phyloP scores from a whole-genome alignment of 805 yeast species.

The Zygoascus flipseniorum region DNA sequence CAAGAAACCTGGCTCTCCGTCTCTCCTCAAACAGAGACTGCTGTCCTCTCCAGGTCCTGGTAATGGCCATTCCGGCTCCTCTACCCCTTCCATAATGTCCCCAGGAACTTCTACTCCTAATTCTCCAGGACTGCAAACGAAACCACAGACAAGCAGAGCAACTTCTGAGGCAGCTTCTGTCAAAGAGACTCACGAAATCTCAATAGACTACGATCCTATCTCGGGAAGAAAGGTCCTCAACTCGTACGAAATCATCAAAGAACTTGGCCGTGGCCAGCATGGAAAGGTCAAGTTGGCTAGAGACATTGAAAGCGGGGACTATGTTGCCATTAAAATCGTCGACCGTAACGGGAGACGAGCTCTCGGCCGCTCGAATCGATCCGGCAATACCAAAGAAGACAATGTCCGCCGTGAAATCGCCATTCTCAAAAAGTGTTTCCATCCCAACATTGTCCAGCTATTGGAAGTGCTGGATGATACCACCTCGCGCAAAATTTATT shows the following conservation, averaged over 20 bases:
- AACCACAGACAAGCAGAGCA: neutral
- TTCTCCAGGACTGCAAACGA: neutral
- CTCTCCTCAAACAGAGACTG: neutral
- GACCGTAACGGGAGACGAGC: slow-evolving; percentile 59
- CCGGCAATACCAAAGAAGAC: slow-evolving; percentile 51
- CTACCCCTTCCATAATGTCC: neutral
- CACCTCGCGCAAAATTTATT: slow-evolving; percentile 72
- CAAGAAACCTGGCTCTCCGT: neutral
- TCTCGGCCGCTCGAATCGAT: slow-evolving; percentile 32
- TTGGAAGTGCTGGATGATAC: slow-evolving; percentile 84
- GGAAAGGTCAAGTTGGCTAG: slow-evolving; percentile 94
- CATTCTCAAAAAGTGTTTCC: slow-evolving; percentile 80
- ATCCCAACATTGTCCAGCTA: slow-evolving; percentile 85
- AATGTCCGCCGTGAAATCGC: slow-evolving; percentile 81
- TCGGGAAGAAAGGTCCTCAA: slow-evolving; percentile 74
- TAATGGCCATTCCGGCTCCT: neutral
- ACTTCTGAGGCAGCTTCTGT: slow-evolving; percentile 33
- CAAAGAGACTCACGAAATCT: slow-evolving; percentile 74
- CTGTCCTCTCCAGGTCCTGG: neutral
- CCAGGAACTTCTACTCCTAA: neutral
- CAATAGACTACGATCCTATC: slow-evolving; percentile 82
- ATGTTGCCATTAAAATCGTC: slow-evolving; percentile 91
- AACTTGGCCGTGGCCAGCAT: slow-evolving; percentile 94
- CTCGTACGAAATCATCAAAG: slow-evolving; percentile 79
- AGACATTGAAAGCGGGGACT: slow-evolving; percentile 46